Percentiles rank a stretch among this genome's conserved stretches.
These are phyloP conservation scores for Dissophora globulifera DNA, from an alignment of 192 early-diverging fungal genomes.

Conservation along the genomic window DNA sequence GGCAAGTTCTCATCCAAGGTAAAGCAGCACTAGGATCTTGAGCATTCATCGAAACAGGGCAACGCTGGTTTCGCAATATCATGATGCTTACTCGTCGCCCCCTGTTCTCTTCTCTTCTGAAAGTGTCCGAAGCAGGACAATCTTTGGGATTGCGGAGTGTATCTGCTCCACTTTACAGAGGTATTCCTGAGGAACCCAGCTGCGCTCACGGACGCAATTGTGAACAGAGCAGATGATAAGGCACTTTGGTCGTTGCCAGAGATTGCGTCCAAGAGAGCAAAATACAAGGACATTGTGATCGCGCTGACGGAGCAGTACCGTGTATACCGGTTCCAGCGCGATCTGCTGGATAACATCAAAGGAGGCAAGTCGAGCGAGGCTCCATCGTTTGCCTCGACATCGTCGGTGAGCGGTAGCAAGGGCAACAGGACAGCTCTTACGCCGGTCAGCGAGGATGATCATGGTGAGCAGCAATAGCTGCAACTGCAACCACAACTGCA, in stretches of 20 bases:
- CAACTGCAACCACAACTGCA: no score
- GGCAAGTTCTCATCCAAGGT: conserved; percentile 47
- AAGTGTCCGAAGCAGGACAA: conserved; percentile 81
- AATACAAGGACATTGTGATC: conserved; percentile 25
- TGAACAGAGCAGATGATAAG: conserved; percentile 32
- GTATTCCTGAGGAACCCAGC: conserved; percentile 61
- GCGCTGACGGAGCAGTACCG: conserved; percentile 24
- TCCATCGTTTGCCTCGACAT: not conserved
- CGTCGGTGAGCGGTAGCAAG: not conserved
- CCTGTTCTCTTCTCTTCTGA: not conserved
- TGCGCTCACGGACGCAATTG: conserved; percentile 18
- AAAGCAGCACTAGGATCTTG: not conserved
- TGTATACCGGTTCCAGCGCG: conserved; percentile 17
- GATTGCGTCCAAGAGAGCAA: conserved; percentile 22
- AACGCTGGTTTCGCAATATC: no score
- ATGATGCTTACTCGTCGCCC: not conserved
- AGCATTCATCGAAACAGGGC: no score
- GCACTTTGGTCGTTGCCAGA: conserved; percentile 25
- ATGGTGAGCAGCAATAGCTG: no score
- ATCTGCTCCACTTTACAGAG: conserved; percentile 81
- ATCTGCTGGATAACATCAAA: conserved; percentile 31
- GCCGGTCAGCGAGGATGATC: no score
- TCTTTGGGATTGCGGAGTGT: conserved; percentile 88
- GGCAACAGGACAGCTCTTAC: no score
- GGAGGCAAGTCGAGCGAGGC: conserved; percentile 23